These are phyloP conservation scores for Eleusine indica DNA, from an alignment of 176 grass and related monocot species.

Conservation along the genomic window DNA sequence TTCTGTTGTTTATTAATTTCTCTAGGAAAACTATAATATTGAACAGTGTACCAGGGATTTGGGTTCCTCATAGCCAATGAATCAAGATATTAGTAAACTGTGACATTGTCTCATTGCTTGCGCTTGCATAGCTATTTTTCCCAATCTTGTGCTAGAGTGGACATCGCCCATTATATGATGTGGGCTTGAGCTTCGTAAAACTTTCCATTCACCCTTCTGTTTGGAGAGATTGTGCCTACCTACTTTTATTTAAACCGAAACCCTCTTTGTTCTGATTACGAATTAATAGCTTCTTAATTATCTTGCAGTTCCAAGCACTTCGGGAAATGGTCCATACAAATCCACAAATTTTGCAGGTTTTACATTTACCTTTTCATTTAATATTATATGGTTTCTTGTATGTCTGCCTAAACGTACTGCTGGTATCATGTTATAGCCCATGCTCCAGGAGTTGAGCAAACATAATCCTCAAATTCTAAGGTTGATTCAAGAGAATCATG, in stretches of 20 bases:
- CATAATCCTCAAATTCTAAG: constrained; percentile 89
- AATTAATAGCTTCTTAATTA: constrained; percentile 33
- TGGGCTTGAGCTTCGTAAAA: neutral
- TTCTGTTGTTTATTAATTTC: neutral
- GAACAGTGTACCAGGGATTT: constrained; percentile 14
- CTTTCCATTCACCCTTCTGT: neutral
- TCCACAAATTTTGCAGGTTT: constrained; percentile 95
- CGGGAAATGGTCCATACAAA: constrained; percentile 90
- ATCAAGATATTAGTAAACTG: neutral
- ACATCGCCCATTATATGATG: neutral
- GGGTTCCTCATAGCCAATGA: constrained; percentile 3
- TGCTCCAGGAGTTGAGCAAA: constrained; percentile 94
- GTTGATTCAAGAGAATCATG: constrained; percentile 90
- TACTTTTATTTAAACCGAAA: neutral
- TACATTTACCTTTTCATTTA: constrained; percentile 26
- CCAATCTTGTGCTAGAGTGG: constrained; percentile 24
- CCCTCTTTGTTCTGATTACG: constrained; percentile 12
- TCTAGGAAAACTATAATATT: neutral
- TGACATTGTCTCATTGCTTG: neutral
- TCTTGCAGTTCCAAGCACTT: constrained; percentile 90
- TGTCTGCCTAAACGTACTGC: constrained; percentile 23
- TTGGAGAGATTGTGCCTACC: neutral
- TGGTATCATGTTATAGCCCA: constrained; percentile 69
- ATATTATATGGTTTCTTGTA: constrained; percentile 16
- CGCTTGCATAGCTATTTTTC: neutral